Base-by-base conservation (phyloP, 2,329 filamentous ascomycete species). In the Cyclaneusma minus region DNA sequence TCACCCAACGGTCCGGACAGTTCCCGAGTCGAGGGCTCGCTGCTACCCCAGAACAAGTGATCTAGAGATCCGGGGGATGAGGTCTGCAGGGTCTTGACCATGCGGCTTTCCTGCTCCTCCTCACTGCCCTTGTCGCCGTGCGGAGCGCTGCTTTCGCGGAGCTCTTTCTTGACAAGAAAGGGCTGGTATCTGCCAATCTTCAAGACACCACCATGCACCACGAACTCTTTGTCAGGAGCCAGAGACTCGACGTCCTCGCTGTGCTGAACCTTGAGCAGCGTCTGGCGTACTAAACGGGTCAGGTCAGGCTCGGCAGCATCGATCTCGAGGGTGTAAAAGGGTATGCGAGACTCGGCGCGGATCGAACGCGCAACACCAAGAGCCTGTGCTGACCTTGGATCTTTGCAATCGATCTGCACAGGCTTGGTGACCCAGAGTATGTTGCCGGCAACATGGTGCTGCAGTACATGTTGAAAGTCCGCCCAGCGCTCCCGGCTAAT, bases 171-270 rank as follows among this genome's bases (percentile, higher is more conserved):
- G 7, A 41, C 18, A 5, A 29, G 20, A 23, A 34, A 22, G 17
- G 29, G 35, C 16, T 38, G 37, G 29, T 35, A 42, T 25, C 46
- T 34, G 6, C 34, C 29, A 17, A 48, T 31, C n/a, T 43, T 27
- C 6, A 48, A 18, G 6, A 22, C 23, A 4, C 37, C 37, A 17
- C 47, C 21, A 7, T 27, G 6, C 9, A 47, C 12, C 1, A 29
- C 35, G 32, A 43, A 50, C 28, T 53, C 49, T 13, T 24, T 35
- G 10, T 47, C 43, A 4, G 39, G 42, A 13, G 30, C 29, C 7
- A 29, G 14, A 18, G 30, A 15, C 16, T 24, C 13, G 13, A 26
- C 13, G n/a, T 18, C 16, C 19, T 20, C 16, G 11, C 31, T 27
- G 9, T 13, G 15, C 19, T 32, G 27, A 16, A 35, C 29, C 6